Base-by-base conservation (phyloP, 768 basidiomycete species). In the Dentipellis fragilis region DNA sequence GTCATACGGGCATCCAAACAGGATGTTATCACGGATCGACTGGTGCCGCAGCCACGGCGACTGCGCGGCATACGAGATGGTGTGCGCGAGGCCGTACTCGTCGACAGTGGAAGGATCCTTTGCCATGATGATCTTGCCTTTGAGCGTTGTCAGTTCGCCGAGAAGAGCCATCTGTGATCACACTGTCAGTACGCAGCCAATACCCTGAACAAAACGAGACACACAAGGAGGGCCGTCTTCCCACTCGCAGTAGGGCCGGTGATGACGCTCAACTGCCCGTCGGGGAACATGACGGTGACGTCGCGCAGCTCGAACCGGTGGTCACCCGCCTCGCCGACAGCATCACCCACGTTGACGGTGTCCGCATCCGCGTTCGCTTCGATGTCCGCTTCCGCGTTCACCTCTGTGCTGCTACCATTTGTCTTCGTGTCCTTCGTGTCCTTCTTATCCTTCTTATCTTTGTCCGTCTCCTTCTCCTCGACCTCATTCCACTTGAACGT, bases 201-300 rank as follows among this genome's bases (percentile, higher is more conserved):
- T 51, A 48, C 11, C 39, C 8, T n/a, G 6, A 12, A 51, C 14
- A 1, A 3, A 35, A 11, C 14, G 36, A 52, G 10, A 39, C 1
- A 6, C 60, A 84, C 84, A 53, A 92, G 73, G 1, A 91, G 68
- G 0, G 89, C 88, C 0, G 85, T 89, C 71, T 93, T 93, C 1
- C 90, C 90, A 42, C 82, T 81, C 4, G 88, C 90, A 5, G 89
- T 91, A 0, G 89, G 87, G 1, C 86, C 87, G 19, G 84, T 85
- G 53, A 93, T 73, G 7, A 93, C 69, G 0, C 86, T 81, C 16
- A 93, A 69, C 66, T 81, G 66, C 10, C 85, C 82, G 37, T 84
- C 76, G 0, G 91, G 89, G 71, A 93, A 93, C 48, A 72, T 65
- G 35, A 93, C 71, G 34, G 74, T 73, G 37, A 92, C 71, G 64